phyloP scores from a whole-genome alignment of 768 basidiomycete species.

The Kwoniella dejecticola region DNA sequence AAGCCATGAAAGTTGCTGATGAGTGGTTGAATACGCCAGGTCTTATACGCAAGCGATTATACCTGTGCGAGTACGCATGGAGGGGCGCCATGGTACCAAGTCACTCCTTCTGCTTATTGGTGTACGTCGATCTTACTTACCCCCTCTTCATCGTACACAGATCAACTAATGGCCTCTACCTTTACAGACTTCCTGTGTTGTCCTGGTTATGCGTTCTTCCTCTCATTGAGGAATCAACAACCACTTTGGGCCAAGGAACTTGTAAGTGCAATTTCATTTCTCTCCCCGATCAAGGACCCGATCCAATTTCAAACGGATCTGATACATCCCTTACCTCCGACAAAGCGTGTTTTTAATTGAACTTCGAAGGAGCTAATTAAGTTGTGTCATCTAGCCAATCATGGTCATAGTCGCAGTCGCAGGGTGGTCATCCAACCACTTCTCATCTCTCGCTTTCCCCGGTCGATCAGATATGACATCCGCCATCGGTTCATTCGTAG shows the following conservation, averaged over 20 bases:
- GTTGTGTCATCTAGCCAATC: no score
- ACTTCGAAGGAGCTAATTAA: no score
- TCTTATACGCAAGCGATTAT: constrained; percentile 65
- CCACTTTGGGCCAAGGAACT: constrained; percentile 56
- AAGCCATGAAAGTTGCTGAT: no score
- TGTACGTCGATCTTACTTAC: no score
- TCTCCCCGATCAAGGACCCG: no score
- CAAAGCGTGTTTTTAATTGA: no score
- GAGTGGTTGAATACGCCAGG: no score
- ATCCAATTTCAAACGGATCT: no score
- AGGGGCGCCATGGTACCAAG: constrained; percentile 71
- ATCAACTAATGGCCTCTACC: not conserved
- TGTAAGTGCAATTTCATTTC: not conserved
- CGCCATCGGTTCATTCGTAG: constrained; percentile 78
- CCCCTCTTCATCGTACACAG: no score
- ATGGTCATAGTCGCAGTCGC: constrained; percentile 65
- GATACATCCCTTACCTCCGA: not conserved
- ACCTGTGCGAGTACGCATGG: constrained; percentile 64
- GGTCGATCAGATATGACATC: constrained; percentile 75
- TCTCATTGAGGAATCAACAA: constrained; percentile 57
- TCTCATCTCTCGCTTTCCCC: constrained; percentile 63
- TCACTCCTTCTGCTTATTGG: constrained; percentile 71
- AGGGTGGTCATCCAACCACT: constrained; percentile 80
- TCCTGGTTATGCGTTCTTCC: constrained; percentile 55
- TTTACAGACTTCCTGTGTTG: constrained; percentile 54